Base-by-base conservation (phyloP, 331 rosid genomes). In the Pyrus hybrid region DNA sequence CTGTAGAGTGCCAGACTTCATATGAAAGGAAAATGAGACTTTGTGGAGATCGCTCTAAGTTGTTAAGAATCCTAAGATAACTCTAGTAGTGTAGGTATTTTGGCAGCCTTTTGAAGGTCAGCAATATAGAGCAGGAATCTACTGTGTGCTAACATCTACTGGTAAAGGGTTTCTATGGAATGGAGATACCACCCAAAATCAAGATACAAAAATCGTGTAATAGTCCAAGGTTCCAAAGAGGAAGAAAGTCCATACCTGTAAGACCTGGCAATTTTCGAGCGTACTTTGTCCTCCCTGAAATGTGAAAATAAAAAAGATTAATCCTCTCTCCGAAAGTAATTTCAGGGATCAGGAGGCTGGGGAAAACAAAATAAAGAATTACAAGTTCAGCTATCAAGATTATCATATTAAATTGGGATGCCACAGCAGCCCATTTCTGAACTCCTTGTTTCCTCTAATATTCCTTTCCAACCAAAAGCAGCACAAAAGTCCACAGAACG, bases 271-370 rank as follows among this genome's bases (percentile, higher is more conserved):
- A 61, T 92, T 92, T 75, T 92, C 96, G 70, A 95, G 85, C 0
- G 97, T 92, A 83, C 98, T 92, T 77, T 89, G 83, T 74, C 98
- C 99, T 13, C 98, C 98, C 99, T 90, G 88, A 58, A 88, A 80
- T 70, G 67, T 74, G 67, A 80, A 83, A 75, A 72, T 12, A 77
- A 49, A 67, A 76, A 74, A 78, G 67, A 79, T 62, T 75, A 86
- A 81, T 65, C 73, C 75, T 75, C 68, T 37, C 43, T 37, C 45
- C 66, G 33, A n/a, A 60, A 77, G 61, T 12, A 22, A 18, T 45
- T 37, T n/a, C 45, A 21, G 60, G 25, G 23, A 23, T 20, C 21
- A 67, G 5, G 56, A 22, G 35, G 7, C n/a, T 26, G 49, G 43
- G 61, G 37, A 16, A 30, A 73, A 60, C 58, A 41, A 73, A 41